A percentile compares a stretch with the other conserved stretches of the same genome.
Evolutionary conservation across 2,329 filamentous ascomycete genomes (phyloP).

Genomic region (Huntiella abstrusa): DNA sequence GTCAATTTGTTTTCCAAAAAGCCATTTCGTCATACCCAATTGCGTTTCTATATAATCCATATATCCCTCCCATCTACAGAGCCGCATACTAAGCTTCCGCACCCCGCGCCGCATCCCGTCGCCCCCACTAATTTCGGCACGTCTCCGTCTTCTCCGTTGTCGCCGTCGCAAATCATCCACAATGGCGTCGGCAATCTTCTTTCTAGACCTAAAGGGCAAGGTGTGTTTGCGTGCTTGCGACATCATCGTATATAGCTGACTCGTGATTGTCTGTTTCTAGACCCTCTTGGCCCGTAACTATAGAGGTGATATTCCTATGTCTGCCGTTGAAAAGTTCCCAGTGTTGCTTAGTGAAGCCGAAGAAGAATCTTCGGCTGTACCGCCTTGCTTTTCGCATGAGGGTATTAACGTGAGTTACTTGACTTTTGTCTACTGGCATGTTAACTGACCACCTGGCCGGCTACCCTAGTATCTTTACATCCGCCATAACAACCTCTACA

Average conservation of each 20-base stretch:
- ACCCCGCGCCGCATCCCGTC: too few species aligned
- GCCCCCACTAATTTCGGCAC: background rate
- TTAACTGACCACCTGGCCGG: slow-evolving; percentile 12
- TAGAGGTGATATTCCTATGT: slow-evolving; percentile 96
- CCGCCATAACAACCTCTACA: slow-evolving; percentile 95
- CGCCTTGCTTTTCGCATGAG: slow-evolving; percentile 94
- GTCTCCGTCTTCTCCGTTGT: background rate
- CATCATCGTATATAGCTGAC: background rate
- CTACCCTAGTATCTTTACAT: slow-evolving; percentile 78
- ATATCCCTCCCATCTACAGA: too few species aligned
- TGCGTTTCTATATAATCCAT: too few species aligned
- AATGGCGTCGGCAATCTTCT: slow-evolving; percentile 97
- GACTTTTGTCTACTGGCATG: background rate
- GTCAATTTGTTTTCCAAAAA: background rate
- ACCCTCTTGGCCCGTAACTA: slow-evolving; percentile 98
- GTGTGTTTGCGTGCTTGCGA: slow-evolving; percentile 24
- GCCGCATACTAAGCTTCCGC: too few species aligned
- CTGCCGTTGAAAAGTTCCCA: slow-evolving; percentile 94
- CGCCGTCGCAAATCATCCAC: background rate
- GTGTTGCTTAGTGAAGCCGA: slow-evolving; percentile 91
- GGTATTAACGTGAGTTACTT: slow-evolving; percentile 69
- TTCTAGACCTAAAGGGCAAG: slow-evolving; percentile 99
- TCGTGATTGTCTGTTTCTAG: slow-evolving; percentile 26
- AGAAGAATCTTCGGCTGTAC: slow-evolving; percentile 94
- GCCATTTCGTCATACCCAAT: too few species aligned